These are phyloP conservation scores for Colletotrichum sp. DNA, from an alignment of 2,329 filamentous ascomycete genomes.

Conservation along the genomic window DNA sequence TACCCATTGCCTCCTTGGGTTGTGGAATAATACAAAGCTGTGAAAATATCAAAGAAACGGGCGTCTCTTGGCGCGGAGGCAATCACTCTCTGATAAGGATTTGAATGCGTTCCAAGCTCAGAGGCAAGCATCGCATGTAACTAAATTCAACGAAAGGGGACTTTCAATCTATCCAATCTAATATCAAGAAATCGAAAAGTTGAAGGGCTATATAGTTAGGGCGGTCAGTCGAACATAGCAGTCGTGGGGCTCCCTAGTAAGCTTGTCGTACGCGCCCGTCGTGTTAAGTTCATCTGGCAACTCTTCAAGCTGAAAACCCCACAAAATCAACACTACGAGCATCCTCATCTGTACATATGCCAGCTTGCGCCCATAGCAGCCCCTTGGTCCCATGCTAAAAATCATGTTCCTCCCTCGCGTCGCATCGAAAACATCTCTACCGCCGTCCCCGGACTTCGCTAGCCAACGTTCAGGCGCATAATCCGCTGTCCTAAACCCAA, in stretches of 20 bases:
- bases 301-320: constrained; percentile 2
- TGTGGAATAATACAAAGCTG: background rate
- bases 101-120: background rate
- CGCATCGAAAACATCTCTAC: constrained; percentile 29
- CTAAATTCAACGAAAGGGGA: background rate
- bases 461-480: constrained; percentile 45
- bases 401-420: constrained; percentile 37
- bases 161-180: background rate
- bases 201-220: background rate
- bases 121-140: background rate
- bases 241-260: constrained; percentile 11
- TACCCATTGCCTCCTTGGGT: background rate
- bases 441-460: constrained; percentile 10
- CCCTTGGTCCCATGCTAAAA: constrained; percentile 39
- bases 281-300: constrained; percentile 3
- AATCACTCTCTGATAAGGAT: background rate
- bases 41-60: background rate
- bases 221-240: constrained; percentile 7
- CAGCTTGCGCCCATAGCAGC: constrained; percentile 44
- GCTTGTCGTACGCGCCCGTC: background rate
- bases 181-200: background rate
- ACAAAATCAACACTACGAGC: background rate
- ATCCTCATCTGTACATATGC: constrained; percentile 14
- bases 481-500: constrained; percentile 22
- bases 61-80: background rate